A percentile compares a stretch with the other conserved stretches of the same genome.
Evolutionary conservation across 495 filamentous ascomycete genomes (phyloP).

Genomic region (Aspergillus egyptiacus): DNA sequence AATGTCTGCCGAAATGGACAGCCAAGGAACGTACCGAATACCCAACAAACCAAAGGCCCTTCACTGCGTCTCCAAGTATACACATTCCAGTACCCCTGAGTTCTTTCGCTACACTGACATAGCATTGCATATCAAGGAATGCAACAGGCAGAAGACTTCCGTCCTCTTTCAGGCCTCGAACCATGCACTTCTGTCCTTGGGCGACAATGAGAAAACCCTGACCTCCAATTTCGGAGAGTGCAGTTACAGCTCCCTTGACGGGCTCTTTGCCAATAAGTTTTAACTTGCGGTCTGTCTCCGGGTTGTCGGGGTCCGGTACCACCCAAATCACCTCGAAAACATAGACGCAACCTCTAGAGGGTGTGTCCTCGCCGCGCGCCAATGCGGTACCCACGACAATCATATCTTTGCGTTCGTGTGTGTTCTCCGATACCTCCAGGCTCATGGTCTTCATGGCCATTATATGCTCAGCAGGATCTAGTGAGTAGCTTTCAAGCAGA

Average conservation of each 20-base stretch:
- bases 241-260: conserved; percentile 89
- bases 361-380: conserved; percentile 79
- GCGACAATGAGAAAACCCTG: conserved; percentile 87
- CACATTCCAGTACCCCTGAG: conserved; percentile 76
- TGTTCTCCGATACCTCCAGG: conserved; percentile 84
- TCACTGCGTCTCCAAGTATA: conserved; percentile 80
- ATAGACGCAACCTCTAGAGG: conserved; percentile 77
- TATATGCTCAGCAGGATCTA: conserved; percentile 68
- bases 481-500: conserved; percentile 30
- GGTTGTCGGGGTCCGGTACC: conserved; percentile 77
- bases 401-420: conserved; percentile 73
- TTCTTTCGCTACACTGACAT: conserved; percentile 75
- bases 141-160: conserved; percentile 85
- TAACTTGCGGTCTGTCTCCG: conserved; percentile 76
- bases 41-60: conserved; percentile 90
- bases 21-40: conserved; percentile 57
- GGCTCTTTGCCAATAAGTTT: conserved; percentile 85
- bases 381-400: conserved; percentile 81
- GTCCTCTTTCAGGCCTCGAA: conserved; percentile 92
- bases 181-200: conserved; percentile 96
- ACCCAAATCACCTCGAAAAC: conserved; percentile 89
- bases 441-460: conserved; percentile 77
- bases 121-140: conserved; percentile 96
- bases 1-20: neutral
- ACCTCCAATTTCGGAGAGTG: conserved; percentile 78